Evolutionary conservation across 225 moss, liverwort and hornwort genomes (phyloP).

Genomic region (Sphagnum contortum): DNA sequence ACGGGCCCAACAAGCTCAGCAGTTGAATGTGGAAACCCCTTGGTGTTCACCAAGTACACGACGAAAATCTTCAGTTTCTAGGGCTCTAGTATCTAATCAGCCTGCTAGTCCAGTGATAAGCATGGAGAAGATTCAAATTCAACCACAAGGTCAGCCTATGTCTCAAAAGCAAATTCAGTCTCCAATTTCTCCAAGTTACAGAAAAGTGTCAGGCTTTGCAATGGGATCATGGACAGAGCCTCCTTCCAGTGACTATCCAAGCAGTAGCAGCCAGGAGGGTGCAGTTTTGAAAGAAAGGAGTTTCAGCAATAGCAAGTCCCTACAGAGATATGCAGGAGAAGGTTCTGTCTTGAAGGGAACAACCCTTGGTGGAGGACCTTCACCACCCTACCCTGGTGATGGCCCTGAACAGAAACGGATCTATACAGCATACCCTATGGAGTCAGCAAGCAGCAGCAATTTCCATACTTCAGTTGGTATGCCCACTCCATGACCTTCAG

Average conservation of each 20-base stretch:
- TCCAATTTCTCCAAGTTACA: neutral
- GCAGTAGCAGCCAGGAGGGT: neutral
- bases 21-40: neutral
- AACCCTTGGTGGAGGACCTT: neutral
- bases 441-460: neutral
- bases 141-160: neutral
- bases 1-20: neutral
- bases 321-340: slow-evolving; percentile 2
- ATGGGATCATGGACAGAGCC: slow-evolving; percentile 4
- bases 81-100: neutral
- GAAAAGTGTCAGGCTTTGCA: slow-evolving; percentile 5
- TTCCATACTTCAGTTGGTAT: slow-evolving; percentile 3
- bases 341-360: neutral
- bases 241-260: neutral
- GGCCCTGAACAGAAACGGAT: neutral
- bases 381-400: neutral
- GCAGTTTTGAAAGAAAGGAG: neutral
- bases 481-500: slow-evolving; percentile 6
- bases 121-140: slow-evolving; percentile 2
- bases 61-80: too few species aligned
- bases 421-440: neutral
- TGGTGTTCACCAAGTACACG: neutral
- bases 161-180: neutral
- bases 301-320: neutral
- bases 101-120: neutral